Conservation (phyloP, 441 rosid species). For the Kokia cookei region DNA sequence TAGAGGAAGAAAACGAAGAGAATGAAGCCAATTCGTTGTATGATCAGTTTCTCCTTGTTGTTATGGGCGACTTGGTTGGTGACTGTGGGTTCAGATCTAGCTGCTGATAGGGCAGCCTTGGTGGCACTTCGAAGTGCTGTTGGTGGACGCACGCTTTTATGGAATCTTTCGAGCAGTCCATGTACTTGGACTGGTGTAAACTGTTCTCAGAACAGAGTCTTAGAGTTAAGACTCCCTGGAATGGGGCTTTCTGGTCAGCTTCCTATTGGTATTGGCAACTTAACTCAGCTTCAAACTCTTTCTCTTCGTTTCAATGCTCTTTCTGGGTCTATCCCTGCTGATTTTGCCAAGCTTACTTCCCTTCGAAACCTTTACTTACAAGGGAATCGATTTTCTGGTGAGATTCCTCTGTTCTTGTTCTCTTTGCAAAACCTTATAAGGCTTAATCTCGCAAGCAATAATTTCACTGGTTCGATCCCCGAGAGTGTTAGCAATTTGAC, state of each 20-base stretch:
- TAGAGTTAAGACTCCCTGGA: conserved; percentile 48
- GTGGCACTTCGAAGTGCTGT: conserved; percentile 46
- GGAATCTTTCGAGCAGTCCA: conserved; percentile 44
- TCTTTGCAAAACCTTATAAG: conserved; percentile 35
- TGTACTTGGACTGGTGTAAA: conserved; percentile 57
- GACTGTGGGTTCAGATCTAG: conserved; percentile 45
- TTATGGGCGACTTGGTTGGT: conserved; percentile 6
- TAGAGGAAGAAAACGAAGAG: not conserved
- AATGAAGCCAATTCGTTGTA: conserved; percentile 16
- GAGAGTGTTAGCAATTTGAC: conserved; percentile 34
- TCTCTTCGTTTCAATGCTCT: conserved; percentile 61
- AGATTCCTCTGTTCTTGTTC: conserved; percentile 53
- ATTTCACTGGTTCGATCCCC: conserved; percentile 45
- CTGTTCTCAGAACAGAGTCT: conserved; percentile 33
- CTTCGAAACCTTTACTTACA: conserved; percentile 52
- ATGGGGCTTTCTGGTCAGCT: conserved; percentile 46
- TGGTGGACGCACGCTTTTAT: conserved; percentile 47
- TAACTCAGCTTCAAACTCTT: conserved; percentile 45
- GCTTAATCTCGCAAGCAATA: conserved; percentile 40
- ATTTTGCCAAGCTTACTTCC: conserved; percentile 33
- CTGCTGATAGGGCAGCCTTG: conserved; percentile 47
- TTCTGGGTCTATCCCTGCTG: conserved; percentile 43
- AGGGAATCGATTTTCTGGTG: conserved; percentile 49
- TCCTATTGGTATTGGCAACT: conserved; percentile 44
- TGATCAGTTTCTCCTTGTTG: conserved; percentile 12